Evolutionary conservation across 441 rosid genomes (phyloP).

Genomic region (Euphorbia schlechtendalii): DNA sequence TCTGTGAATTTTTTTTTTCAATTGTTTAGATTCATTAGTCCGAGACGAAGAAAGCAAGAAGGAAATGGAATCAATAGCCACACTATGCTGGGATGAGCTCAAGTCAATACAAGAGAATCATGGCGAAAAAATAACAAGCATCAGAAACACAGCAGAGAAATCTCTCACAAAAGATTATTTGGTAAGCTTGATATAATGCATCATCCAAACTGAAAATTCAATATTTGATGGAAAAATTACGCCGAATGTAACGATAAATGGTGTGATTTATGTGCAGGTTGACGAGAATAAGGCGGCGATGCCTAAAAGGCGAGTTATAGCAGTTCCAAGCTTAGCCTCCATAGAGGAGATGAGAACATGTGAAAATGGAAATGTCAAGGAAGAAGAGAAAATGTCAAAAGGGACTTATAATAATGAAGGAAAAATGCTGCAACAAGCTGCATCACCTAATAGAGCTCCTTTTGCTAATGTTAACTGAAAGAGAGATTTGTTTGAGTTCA

Average conservation of each 20-base stretch:
- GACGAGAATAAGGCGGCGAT: constrained; percentile 39
- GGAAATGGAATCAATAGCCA: constrained; percentile 43
- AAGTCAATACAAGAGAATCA: constrained; percentile 50
- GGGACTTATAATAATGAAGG: constrained; percentile 24
- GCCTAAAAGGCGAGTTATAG: constrained; percentile 47
- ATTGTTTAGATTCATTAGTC: constrained; percentile 42
- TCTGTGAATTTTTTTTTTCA: neutral
- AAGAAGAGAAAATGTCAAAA: constrained; percentile 26
- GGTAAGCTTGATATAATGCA: constrained; percentile 33
- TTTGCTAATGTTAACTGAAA: constrained; percentile 52
- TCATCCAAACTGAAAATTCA: neutral
- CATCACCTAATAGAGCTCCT: constrained; percentile 55
- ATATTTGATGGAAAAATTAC: neutral
- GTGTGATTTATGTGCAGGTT: constrained; percentile 34
- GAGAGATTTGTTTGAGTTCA: neutral
- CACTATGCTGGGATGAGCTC: constrained; percentile 47
- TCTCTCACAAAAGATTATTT: constrained; percentile 59
- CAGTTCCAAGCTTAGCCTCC: constrained; percentile 55
- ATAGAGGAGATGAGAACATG: constrained; percentile 61
- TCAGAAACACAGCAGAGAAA: constrained; percentile 62
- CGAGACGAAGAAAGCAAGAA: constrained; percentile 51
- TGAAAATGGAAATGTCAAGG: constrained; percentile 14
- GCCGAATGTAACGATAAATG: neutral
- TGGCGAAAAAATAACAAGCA: constrained; percentile 39
- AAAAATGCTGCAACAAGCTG: constrained; percentile 30